Conservation (phyloP, 306 rosid genomes). For the Trifolium subterraneum region DNA sequence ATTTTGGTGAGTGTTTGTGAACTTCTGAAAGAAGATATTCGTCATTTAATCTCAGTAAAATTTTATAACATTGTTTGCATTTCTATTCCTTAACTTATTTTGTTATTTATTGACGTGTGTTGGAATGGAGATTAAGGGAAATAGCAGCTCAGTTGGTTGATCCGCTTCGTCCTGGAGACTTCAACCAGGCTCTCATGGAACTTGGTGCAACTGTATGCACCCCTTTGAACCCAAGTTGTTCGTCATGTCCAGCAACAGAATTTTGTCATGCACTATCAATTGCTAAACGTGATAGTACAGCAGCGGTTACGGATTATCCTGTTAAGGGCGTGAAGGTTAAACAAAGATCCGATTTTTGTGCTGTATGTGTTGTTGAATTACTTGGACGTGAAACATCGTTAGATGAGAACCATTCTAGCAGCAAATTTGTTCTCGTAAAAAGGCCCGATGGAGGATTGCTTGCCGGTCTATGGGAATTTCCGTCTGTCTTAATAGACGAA, state of each 20-base stretch:
- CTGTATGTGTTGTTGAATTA: slow-evolving; percentile 86
- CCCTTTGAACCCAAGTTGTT: slow-evolving; percentile 74
- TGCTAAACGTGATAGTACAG: slow-evolving; percentile 56
- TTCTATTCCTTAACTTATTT: slow-evolving; percentile 32
- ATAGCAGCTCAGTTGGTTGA: slow-evolving; percentile 88
- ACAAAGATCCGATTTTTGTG: slow-evolving; percentile 72
- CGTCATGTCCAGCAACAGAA: slow-evolving; percentile 74
- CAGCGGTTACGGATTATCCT: slow-evolving; percentile 81
- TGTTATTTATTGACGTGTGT: slow-evolving; percentile 32
- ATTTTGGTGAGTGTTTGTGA: slow-evolving; percentile 73
- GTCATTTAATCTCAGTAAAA: not conserved
- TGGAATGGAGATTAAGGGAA: slow-evolving; percentile 66
- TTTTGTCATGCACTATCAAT: slow-evolving; percentile 69
- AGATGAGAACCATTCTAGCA: slow-evolving; percentile 40
- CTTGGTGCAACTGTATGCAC: slow-evolving; percentile 94
- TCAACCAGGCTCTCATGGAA: slow-evolving; percentile 97
- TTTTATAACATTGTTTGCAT: not conserved
- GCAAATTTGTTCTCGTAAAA: slow-evolving; percentile 78
- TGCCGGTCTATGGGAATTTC: slow-evolving; percentile 99
- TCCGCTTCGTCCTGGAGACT: slow-evolving; percentile 81
- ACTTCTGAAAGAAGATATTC: slow-evolving; percentile 33
- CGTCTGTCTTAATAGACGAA: slow-evolving; percentile 71
- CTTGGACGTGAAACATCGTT: slow-evolving; percentile 52
- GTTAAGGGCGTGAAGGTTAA: slow-evolving; percentile 61
- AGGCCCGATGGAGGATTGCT: slow-evolving; percentile 92